These are phyloP conservation scores for Penicillium atrosanguineum DNA, from an alignment of 495 filamentous ascomycete genomes.

Conservation along the genomic window DNA sequence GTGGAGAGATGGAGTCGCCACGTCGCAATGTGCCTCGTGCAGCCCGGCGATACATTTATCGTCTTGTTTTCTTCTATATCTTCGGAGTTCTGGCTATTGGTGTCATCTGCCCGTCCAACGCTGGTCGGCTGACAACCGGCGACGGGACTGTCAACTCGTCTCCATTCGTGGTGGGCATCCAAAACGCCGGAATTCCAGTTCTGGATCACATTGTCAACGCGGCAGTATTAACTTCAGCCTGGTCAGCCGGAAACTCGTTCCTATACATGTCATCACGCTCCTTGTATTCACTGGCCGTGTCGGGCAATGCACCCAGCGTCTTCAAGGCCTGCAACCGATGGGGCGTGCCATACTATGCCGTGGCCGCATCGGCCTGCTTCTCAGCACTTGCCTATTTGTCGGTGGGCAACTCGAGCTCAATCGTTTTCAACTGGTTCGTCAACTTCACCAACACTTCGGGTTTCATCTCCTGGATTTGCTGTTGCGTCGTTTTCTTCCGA, in stretches of 20 bases:
- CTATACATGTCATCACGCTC: conserved; percentile 78
- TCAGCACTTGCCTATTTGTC: conserved; percentile 37
- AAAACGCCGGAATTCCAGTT: conserved; percentile 60
- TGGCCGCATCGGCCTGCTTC: conserved; percentile 34
- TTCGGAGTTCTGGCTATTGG: conserved; percentile 56
- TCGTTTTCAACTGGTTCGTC: conserved; percentile 56
- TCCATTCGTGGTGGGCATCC: conserved; percentile 59
- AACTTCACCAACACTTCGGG: conserved; percentile 59
- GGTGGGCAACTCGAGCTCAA: conserved; percentile 29
- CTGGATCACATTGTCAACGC: conserved; percentile 77
- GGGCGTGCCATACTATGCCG: conserved; percentile 49
- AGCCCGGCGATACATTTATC: conserved; percentile 78
- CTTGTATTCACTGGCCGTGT: conserved; percentile 53
- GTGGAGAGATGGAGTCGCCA: conserved; percentile 72
- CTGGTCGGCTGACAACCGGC: conserved; percentile 51
- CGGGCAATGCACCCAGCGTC: conserved; percentile 46
- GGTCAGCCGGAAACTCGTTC: conserved; percentile 75
- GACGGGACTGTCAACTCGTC: conserved; percentile 49
- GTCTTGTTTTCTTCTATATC: conserved; percentile 80
- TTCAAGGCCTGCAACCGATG: conserved; percentile 49
- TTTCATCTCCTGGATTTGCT: conserved; percentile 63
- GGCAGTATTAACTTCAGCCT: conserved; percentile 66
- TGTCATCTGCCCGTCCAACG: conserved; percentile 51
- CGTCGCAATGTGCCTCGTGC: conserved; percentile 74
- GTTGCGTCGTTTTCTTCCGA: conserved; percentile 57